Evolutionary conservation across 352 stramenopile genomes (phyloP), one percentile per base, ranked within the genome.

Genomic region (Phytophthora colocasiae): DNA sequence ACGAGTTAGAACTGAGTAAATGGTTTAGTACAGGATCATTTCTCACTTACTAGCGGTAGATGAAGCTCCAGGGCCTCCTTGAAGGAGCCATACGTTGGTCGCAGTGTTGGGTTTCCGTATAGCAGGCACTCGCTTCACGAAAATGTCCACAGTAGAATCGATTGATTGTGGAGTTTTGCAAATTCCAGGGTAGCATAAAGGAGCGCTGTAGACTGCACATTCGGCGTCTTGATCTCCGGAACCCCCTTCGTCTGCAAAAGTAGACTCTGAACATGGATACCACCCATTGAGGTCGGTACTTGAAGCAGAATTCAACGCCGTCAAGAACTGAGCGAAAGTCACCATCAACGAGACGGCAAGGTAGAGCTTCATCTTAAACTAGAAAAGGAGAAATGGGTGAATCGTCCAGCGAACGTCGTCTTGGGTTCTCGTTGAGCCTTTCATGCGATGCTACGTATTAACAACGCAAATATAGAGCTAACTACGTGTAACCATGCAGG

Each of bases 41-140:
- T 14, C 8, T 11, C 4, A 74, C 68, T 41, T 66, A 83, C 75
- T 77, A 0, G 75, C 56, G 46, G 69, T 76, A 9, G 75, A 84
- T 2, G 62, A 71, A 26, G 64, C 66, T 24, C 77, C 80, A 0
- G 77, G 69, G 4, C 75, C 77, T 9, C 77, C 79, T 67, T 83
- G 66, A 27, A 86, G 48, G 31, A 86, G 62, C 77, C 77, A 85
- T 2, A 88, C 58, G 51, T 81, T 85, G 2, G 58, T 53, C 14
- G 61, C 58, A 24, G 43, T 52, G 9, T 63, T 58, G 6, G 60
- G 9, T 34, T 80, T 58, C 14, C 3, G 27, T 22, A 44, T 14
- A 29, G 74, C 75, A 15, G 47, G 50, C 1, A 85, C 45, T 4
- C 80, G 66, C 56, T 88, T 85, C 3, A 83, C 64, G 34, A 85